Conservation (phyloP, 2,329 filamentous ascomycete species). For the Talaromyces atroroseus region DNA sequence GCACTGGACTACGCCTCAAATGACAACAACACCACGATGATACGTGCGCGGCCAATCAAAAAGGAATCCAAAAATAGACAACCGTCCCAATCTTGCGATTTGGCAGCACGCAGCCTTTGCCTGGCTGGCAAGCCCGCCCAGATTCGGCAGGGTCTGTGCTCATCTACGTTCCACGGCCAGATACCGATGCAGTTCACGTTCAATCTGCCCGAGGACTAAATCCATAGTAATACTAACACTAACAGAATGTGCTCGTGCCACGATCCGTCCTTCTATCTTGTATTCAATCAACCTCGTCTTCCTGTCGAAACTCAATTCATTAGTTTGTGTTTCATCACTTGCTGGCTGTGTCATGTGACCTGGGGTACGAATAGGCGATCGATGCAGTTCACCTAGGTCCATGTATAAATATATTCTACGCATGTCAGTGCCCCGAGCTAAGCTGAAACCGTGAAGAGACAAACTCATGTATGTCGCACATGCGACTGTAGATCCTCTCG, state of each 20-base stretch:
- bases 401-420: neutral
- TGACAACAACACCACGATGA: neutral
- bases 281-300: no score
- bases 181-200: neutral
- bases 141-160: neutral
- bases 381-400: no score
- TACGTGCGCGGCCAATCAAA: no score
- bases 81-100: conserved; percentile 1
- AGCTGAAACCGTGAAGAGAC: no score
- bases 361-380: no score
- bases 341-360: neutral
- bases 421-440: no score
- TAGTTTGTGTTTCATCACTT: no score
- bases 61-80: neutral
- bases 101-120: neutral
- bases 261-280: no score
- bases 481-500: neutral
- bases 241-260: no score
- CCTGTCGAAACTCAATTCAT: no score
- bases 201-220: neutral
- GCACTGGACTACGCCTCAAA: no score
- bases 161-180: neutral
- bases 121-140: conserved; percentile 3
- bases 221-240: no score
- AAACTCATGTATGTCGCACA: neutral